Evolutionary conservation across 768 basidiomycete genomes (phyloP).

Genomic region (Daedaleopsis nitida): DNA sequence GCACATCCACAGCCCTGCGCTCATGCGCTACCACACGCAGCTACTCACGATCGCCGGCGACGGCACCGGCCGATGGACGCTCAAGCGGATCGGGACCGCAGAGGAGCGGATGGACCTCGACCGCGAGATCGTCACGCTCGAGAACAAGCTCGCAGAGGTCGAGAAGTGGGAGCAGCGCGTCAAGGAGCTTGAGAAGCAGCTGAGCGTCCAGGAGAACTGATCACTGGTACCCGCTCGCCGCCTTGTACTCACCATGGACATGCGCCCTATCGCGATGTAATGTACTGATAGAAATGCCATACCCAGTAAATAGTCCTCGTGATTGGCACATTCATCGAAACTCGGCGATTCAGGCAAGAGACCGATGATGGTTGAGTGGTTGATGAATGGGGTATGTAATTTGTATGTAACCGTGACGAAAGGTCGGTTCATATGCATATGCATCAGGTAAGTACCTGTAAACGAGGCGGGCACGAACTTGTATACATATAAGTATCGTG

Average conservation of each 20-base stretch:
- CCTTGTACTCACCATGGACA: not conserved
- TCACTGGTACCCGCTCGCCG: not conserved
- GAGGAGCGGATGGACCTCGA: slow-evolving; percentile 77
- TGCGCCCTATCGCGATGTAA: no score
- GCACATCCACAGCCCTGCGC: slow-evolving; percentile 58
- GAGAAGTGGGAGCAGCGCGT: slow-evolving; percentile 72
- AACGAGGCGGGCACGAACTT: no score
- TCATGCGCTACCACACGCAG: slow-evolving; percentile 88
- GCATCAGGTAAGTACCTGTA: no score
- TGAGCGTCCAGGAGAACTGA: slow-evolving; percentile 45
- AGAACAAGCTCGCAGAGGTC: slow-evolving; percentile 70
- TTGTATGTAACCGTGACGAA: no score
- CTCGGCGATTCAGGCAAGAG: no score
- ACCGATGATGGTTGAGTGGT: no score
- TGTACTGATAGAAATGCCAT: no score
- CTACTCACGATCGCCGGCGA: slow-evolving; percentile 80
- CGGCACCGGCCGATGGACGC: slow-evolving; percentile 68
- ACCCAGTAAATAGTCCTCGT: no score
- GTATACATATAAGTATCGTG: no score
- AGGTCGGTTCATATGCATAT: no score
- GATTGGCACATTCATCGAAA: no score
- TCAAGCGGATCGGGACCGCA: slow-evolving; percentile 68
- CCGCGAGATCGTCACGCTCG: slow-evolving; percentile 69
- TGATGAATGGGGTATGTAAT: no score
- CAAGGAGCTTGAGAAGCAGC: slow-evolving; percentile 58